Conservation (phyloP, 2,329 filamentous ascomycete genomes). For the Penicillium corylophilum region DNA sequence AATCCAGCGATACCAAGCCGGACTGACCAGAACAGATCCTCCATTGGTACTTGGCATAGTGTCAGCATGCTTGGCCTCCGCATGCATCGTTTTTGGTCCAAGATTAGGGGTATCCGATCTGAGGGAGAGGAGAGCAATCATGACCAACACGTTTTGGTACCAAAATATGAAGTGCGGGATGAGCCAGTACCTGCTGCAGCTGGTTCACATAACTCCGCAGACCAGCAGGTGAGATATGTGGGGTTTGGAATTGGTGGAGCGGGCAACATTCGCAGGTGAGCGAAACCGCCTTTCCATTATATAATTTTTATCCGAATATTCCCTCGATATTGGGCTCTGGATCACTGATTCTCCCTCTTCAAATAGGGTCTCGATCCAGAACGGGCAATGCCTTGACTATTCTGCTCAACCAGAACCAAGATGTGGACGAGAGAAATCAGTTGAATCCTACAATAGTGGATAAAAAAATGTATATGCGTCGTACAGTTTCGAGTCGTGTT, state of each 20-base stretch:
- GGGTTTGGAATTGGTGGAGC: not conserved
- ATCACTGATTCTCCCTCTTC: too few relatives aligned
- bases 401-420: too few relatives aligned
- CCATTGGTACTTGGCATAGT: not conserved
- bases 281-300: not conserved
- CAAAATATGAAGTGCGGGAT: too few relatives aligned
- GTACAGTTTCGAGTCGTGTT: too few relatives aligned
- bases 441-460: too few relatives aligned
- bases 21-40: not conserved
- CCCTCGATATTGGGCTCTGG: too few relatives aligned
- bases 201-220: not conserved
- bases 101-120: not conserved
- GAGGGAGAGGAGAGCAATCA: not conserved
- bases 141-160: not conserved
- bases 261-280: not conserved
- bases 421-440: too few relatives aligned
- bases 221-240: not conserved
- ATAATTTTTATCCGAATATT: too few relatives aligned
- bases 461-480: too few relatives aligned
- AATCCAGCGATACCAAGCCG: not conserved
- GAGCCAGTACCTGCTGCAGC: not conserved
- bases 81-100: not conserved
- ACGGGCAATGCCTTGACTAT: too few relatives aligned
- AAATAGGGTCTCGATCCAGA: too few relatives aligned
- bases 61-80: not conserved